Conservation (phyloP, 257 asterid species). For the Plantago elongata region DNA sequence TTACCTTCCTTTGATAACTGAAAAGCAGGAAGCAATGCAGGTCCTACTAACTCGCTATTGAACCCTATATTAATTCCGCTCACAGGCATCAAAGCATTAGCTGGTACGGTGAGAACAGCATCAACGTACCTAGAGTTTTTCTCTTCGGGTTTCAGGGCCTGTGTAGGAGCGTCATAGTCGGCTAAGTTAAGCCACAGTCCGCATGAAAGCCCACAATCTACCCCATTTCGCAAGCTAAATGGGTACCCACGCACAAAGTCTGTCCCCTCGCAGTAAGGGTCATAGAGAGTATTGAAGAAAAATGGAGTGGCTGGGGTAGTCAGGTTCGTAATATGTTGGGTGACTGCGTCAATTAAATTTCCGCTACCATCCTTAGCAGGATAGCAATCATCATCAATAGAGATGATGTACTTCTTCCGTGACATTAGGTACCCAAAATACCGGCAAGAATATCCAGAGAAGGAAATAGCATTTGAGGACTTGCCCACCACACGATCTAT, state of each 20-base stretch:
- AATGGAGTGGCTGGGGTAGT: conserved; percentile 85
- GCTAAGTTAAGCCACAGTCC: conserved; percentile 94
- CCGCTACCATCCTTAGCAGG: conserved; percentile 66
- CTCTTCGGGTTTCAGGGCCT: conserved; percentile 62
- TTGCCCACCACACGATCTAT: conserved; percentile 55
- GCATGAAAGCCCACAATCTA: conserved; percentile 71
- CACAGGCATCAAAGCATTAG: conserved; percentile 59
- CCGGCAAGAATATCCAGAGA: conserved; percentile 83
- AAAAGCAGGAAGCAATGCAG: conserved; percentile 77
- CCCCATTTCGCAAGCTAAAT: conserved; percentile 83
- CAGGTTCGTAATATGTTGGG: conserved; percentile 73
- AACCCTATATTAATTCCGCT: conserved; percentile 79
- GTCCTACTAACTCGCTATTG: conserved; percentile 70
- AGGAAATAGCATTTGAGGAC: conserved; percentile 35
- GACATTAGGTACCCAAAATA: conserved; percentile 88
- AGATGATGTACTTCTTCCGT: conserved; percentile 56
- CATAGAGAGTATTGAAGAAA: conserved; percentile 85
- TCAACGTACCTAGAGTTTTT: conserved; percentile 72
- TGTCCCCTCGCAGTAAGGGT: conserved; percentile 69
- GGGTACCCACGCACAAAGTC: conserved; percentile 97
- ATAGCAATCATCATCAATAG: conserved; percentile 76
- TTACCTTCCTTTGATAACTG: conserved; percentile 76
- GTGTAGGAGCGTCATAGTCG: conserved; percentile 90
- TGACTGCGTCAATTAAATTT: conserved; percentile 35
- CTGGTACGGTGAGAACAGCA: conserved; percentile 81